Conservation (phyloP, 768 basidiomycete species). For the Tubosaeta sp. region DNA sequence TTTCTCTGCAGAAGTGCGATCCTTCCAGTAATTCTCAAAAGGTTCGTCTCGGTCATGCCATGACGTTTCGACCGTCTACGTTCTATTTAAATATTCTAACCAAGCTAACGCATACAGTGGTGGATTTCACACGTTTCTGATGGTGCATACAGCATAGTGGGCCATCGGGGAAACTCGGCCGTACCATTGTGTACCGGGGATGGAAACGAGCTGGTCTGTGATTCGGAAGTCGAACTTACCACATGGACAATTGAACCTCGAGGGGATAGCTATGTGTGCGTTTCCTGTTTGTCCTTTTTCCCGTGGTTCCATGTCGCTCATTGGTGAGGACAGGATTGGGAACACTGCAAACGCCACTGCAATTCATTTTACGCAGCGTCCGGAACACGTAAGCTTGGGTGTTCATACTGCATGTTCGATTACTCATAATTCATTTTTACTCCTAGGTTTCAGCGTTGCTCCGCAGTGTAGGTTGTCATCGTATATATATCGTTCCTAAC, state of each 20-base stretch:
- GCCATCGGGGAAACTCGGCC: background rate
- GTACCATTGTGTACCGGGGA: constrained; percentile 1
- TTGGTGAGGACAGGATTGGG: background rate
- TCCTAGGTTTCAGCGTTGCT: background rate
- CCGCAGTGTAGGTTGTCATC: background rate
- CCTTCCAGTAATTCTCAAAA: background rate
- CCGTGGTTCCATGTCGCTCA: background rate
- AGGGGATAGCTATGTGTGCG: constrained; percentile 2
- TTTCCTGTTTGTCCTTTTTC: background rate
- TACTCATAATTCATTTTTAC: background rate
- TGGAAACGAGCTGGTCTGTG: constrained; percentile 2
- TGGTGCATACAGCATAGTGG: constrained; percentile 2
- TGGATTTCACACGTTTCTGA: background rate
- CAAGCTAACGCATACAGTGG: background rate
- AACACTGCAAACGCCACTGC: constrained; percentile 9
- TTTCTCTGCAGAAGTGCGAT: background rate
- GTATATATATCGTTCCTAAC: background rate
- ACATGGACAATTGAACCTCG: constrained; percentile 2
- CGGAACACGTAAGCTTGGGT: background rate
- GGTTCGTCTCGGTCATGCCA: background rate
- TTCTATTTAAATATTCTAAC: background rate
- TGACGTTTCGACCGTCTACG: no score
- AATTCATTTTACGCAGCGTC: constrained; percentile 2
- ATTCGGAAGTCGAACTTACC: constrained; percentile 1
- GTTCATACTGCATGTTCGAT: background rate